These are phyloP conservation scores for Vigna unguiculata DNA, from an alignment of 306 rosid species.

Conservation along the genomic window DNA sequence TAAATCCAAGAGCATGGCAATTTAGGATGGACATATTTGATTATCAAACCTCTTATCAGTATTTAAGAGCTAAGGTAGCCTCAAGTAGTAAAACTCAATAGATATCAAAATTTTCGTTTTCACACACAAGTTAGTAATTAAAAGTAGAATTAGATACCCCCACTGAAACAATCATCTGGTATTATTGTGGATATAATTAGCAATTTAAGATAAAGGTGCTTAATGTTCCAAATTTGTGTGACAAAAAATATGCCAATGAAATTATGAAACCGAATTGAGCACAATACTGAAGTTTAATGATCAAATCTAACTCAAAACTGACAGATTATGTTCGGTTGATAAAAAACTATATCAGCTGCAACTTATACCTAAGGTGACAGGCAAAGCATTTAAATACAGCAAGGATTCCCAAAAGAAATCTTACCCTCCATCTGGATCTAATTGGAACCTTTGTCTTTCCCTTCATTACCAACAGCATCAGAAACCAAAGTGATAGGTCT, in stretches of 20 bases:
- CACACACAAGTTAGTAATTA: slow-evolving; percentile 11
- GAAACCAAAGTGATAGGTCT: slow-evolving; percentile 88
- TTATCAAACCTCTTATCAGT: slow-evolving; percentile 20
- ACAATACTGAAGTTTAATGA: slow-evolving; percentile 31
- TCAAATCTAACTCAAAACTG: slow-evolving; percentile 28
- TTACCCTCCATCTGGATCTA: slow-evolving; percentile 60
- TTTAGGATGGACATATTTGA: slow-evolving; percentile 10
- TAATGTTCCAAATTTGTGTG: slow-evolving; percentile 13
- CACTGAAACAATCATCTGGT: slow-evolving; percentile 7
- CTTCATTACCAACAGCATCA: slow-evolving; percentile 77
- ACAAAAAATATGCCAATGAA: slow-evolving; percentile 36
- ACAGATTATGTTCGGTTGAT: no score
- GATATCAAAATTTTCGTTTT: slow-evolving; percentile 9
- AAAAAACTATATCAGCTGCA: slow-evolving; percentile 34
- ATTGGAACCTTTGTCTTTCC: slow-evolving; percentile 67
- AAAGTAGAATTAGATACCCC: slow-evolving; percentile 4
- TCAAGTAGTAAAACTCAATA: background rate
- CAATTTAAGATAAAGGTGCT: slow-evolving; percentile 20
- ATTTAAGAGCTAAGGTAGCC: background rate
- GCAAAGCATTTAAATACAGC: slow-evolving; percentile 45
- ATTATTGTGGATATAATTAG: slow-evolving; percentile 23
- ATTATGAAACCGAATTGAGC: slow-evolving; percentile 37
- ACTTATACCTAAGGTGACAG: no score
- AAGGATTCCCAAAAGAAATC: slow-evolving; percentile 46
- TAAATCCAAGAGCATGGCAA: background rate